Evolutionary conservation across 2,329 filamentous ascomycete genomes (phyloP), one percentile per base, ranked within the genome.

Genomic region (Leptodontidium sp.): DNA sequence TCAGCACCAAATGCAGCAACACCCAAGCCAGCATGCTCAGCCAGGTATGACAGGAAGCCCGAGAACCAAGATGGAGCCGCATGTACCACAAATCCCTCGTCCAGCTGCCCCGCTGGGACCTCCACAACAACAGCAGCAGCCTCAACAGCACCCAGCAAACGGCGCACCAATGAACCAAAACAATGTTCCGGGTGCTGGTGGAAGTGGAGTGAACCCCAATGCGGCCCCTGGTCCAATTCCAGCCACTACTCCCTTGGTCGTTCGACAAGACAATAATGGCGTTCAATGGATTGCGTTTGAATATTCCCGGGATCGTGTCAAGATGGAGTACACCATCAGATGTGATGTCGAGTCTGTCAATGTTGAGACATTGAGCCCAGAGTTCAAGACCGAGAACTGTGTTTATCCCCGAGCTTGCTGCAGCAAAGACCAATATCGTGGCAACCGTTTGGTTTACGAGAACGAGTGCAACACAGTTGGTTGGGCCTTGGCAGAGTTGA

Each of bases 251-350:
- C 96, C 96, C 0, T 84, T 98, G 9, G 94, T 98, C 9, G 95
- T 98, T 29, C 86, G 94, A 73, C 95, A 98, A 81, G 96, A 98
- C 76, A 92, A 93, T 77, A 98, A 97, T 74, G 96, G 96, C 9
- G 95, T 98, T 7, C 96, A 98, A 80, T 98, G 96, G 96, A 98
- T 98, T 77, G 94, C 94, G 0, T 99, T 98, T 71, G 96, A 99
- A 80, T 99, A 99, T 80, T 98, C 95, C 12, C 90, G 95, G 70
- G 95, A 99, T 78, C 88, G 95, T 57, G 94, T 98, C 74, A 99
- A 99, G 88, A 97, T 98, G 94, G 94, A 98, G 81, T 99, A 99
- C 82, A 98, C 94, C 0, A 99, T 99, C 76, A 91, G 96, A 64
- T 98, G 96, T 79, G 96, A 98, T 76, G 96, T 98, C 24, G 96